Base-by-base conservation (phyloP, 176 grass and related monocot genomes). In the Zoysia pacifica region DNA sequence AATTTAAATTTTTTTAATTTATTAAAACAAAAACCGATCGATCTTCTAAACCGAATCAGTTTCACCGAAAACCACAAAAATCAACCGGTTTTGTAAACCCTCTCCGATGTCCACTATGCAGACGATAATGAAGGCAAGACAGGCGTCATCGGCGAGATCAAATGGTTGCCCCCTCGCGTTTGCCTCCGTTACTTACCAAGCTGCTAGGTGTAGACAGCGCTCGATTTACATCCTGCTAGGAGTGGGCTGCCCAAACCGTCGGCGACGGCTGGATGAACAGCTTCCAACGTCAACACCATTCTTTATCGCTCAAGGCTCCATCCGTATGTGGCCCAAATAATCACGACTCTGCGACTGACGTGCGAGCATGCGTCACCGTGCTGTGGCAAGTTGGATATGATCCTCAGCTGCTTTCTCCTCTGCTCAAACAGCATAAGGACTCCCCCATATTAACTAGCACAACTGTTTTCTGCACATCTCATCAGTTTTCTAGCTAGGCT, bases 301-400 rank as follows among this genome's bases (percentile, higher is more conserved):
- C 28, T 28, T 28, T 28, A 28, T 28, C 0, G 28, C 0, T 28
- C 28, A 28, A 28, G 28, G 28, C 0, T 28, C 28, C 0, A 28
- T 52, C 14, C 12, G 14, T 14, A 12, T 52, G 14, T 52, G 50
- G 50, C 50, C 50, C 4, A 14, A 52, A 55, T 45, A 15, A 4
- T 60, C 74, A 72, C 15, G 4, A 14, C 9, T 19, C 9, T 62
- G 58, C 2, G 14, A 65, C 3, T 65, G 75, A 80, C 43, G 70
- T 67, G 70, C 18, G 50, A n/a, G 11, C 62, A 42, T 75, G 77
- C 70, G 45, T 67, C 62, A 85, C 60, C 9, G 2, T 37, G 15
- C n/a, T 37, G 18, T 38, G 65, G 56, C 15, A 4, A 50, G 66
- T 28, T 28, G 28, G 28, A 28, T 28, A 28, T 28, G 28, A 28